Evolutionary conservation across 352 stramenopile genomes (phyloP).

Genomic region (Elongisporangium prolatum): DNA sequence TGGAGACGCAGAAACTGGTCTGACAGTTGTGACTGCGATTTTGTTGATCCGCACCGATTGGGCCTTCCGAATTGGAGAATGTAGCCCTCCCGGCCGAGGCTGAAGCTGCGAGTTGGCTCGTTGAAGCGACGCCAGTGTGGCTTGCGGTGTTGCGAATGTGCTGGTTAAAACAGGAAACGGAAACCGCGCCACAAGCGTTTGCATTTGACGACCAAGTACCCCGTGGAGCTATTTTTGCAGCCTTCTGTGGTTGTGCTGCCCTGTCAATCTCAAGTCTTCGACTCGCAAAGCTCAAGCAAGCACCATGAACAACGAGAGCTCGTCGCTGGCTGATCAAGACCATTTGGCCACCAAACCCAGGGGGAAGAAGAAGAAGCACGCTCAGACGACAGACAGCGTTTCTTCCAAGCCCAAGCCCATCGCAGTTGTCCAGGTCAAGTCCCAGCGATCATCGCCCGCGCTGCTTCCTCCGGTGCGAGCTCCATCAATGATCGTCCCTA

Average conservation of each 20-base stretch:
- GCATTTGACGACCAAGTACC: not conserved
- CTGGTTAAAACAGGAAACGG: not conserved
- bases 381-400: not conserved
- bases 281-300: no score
- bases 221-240: not conserved
- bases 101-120: not conserved
- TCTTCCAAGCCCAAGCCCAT: not conserved
- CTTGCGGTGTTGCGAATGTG: not conserved
- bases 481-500: not conserved
- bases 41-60: not conserved
- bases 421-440: not conserved
- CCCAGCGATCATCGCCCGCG: not conserved
- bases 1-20: not conserved
- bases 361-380: constrained; percentile 10
- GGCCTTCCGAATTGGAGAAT: not conserved
- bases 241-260: not conserved
- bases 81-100: not conserved
- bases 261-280: no score
- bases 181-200: not conserved
- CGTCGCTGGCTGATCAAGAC: not conserved
- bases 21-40: not conserved
- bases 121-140: not conserved
- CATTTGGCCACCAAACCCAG: not conserved
- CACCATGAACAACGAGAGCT: not conserved
- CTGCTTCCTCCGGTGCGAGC: not conserved